A percentile compares a stretch with the other conserved stretches of the same genome.
phyloP scores from a whole-genome alignment of 2,329 filamentous ascomycete species.

The Monosporascus sp. region DNA sequence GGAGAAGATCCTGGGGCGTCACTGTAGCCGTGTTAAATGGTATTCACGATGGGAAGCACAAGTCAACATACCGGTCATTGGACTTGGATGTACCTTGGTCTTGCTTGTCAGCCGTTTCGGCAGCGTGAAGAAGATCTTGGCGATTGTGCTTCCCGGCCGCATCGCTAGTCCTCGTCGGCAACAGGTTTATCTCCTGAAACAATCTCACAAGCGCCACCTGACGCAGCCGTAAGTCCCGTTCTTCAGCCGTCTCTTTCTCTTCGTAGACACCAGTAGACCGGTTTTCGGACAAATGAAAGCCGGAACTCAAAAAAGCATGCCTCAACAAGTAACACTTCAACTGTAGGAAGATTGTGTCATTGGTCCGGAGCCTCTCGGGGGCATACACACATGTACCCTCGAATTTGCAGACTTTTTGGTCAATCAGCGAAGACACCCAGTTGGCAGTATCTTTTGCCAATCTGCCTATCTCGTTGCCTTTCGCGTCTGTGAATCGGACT shows the following conservation, averaged over 20 bases:
- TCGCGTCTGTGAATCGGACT: slow-evolving; percentile 79
- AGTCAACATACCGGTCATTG: slow-evolving; percentile 11
- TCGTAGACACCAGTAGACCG: slow-evolving; percentile 71
- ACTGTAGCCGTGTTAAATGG: slow-evolving; percentile 4
- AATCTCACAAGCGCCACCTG: slow-evolving; percentile 86
- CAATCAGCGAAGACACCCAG: slow-evolving; percentile 89
- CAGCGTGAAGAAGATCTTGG: slow-evolving; percentile 80
- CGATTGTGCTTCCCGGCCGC: slow-evolving; percentile 72
- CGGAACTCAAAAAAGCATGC: slow-evolving; percentile 63
- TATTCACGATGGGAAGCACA: neutral
- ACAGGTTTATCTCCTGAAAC: slow-evolving; percentile 81
- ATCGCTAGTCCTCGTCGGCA: slow-evolving; percentile 69
- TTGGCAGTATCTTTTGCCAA: slow-evolving; percentile 79
- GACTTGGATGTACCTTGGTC: slow-evolving; percentile 46
- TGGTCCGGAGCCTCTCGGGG: slow-evolving; percentile 77
- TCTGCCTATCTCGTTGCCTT: slow-evolving; percentile 78
- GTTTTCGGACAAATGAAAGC: slow-evolving; percentile 62
- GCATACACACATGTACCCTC: slow-evolving; percentile 86
- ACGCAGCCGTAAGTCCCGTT: slow-evolving; percentile 74
- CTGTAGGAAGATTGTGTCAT: slow-evolving; percentile 92
- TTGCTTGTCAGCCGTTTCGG: slow-evolving; percentile 78
- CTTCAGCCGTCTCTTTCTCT: slow-evolving; percentile 77
- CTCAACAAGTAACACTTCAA: slow-evolving; percentile 70
- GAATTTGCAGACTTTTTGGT: slow-evolving; percentile 83
- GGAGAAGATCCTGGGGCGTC: slow-evolving; percentile 43